Evolutionary conservation across 2,329 filamentous ascomycete species (phyloP).

Genomic region (Aquanectria penicillioides): DNA sequence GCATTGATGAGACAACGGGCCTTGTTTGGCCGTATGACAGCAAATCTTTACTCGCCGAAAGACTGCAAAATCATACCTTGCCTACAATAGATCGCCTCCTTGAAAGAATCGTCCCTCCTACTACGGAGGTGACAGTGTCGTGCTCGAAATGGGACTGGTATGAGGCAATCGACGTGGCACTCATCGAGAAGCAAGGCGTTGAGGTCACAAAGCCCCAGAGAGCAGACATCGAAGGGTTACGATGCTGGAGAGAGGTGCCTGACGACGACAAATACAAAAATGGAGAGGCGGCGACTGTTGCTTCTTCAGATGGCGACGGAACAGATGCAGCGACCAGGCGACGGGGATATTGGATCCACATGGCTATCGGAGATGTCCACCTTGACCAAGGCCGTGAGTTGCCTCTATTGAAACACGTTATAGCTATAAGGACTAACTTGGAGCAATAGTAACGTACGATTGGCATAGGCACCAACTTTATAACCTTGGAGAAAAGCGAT

Average conservation of each 20-base stretch:
- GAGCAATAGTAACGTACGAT: conserved; percentile 16
- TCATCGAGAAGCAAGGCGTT: conserved; percentile 24
- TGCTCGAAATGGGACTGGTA: conserved; percentile 32
- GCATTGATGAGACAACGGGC: conserved; percentile 21
- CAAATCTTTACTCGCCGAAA: conserved; percentile 15
- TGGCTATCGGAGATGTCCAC: conserved; percentile 22
- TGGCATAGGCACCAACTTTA: conserved; percentile 21
- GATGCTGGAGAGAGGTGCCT: conserved; percentile 29
- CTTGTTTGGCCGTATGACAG: conserved; percentile 28
- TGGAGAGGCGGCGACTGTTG: too few species aligned
- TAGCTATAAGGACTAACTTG: neutral
- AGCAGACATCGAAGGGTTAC: conserved; percentile 28
- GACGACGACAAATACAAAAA: neutral
- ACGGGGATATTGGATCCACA: conserved; percentile 31
- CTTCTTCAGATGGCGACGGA: neutral
- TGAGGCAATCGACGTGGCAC: conserved; percentile 22
- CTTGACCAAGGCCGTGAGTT: conserved; percentile 19
- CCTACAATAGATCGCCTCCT: conserved; percentile 26
- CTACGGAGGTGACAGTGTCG: conserved; percentile 26
- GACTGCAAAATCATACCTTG: conserved; percentile 14
- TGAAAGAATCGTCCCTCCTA: conserved; percentile 21
- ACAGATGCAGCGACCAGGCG: neutral
- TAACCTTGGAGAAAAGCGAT: conserved; percentile 19
- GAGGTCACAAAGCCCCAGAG: conserved; percentile 22
- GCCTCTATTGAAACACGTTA: neutral